These are phyloP conservation scores for Fusarium sulawesiense DNA, from an alignment of 2,329 filamentous ascomycete species.

Conservation along the genomic window DNA sequence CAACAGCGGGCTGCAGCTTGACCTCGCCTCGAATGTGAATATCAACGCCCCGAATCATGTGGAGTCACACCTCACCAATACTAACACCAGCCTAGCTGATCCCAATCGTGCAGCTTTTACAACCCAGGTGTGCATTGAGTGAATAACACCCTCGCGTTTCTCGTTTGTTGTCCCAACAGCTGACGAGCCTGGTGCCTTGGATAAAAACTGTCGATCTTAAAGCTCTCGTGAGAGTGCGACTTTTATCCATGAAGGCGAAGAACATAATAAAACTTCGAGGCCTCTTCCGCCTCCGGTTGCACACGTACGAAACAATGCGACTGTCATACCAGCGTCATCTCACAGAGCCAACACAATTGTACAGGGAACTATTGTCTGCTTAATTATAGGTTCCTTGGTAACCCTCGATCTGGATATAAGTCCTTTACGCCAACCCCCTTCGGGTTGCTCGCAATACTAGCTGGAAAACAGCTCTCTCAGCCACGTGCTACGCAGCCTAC, in stretches of 20 bases:
- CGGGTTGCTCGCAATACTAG: slow-evolving; percentile 1
- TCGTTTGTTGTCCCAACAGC: slow-evolving; percentile 1
- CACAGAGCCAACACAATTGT: slow-evolving; percentile 9
- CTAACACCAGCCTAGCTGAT: slow-evolving; percentile 3
- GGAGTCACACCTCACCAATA: slow-evolving; percentile 28
- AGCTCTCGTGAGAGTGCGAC: background rate
- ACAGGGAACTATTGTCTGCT: slow-evolving; percentile 7
- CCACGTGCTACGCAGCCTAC: slow-evolving; percentile 19
- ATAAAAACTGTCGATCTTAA: slow-evolving; percentile 3
- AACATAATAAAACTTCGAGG: slow-evolving; percentile 23
- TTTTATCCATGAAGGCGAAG: background rate
- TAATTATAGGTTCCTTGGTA: background rate
- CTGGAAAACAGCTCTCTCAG: slow-evolving; percentile 11
- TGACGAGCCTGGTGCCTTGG: background rate
- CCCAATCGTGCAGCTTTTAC: background rate
- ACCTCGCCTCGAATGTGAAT: background rate
- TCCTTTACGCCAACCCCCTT: slow-evolving; percentile 7
- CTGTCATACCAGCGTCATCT: slow-evolving; percentile 43
- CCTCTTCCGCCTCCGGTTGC: slow-evolving; percentile 4
- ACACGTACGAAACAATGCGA: slow-evolving; percentile 26
- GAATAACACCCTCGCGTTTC: background rate
- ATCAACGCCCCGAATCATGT: slow-evolving; percentile 8
- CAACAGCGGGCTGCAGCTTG: slow-evolving; percentile 11
- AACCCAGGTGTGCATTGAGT: slow-evolving; percentile 12
- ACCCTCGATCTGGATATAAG: background rate